Base-by-base conservation (phyloP, 306 rosid genomes). In the Trifolium pratense region DNA sequence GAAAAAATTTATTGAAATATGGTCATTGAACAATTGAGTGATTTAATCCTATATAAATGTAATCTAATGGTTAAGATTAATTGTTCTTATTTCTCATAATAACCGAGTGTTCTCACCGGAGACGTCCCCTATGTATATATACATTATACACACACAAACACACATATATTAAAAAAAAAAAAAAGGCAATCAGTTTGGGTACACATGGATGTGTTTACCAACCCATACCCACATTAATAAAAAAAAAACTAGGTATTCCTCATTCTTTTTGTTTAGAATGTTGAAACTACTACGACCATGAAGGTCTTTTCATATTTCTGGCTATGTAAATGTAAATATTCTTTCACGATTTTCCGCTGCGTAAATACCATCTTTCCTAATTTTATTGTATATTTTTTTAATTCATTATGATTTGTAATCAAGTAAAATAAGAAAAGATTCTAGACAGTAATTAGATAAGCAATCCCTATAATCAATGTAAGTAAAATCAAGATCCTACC, bases 251-350 rank as follows among this genome's bases (percentile, higher is more conserved):
- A 58, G 18, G 65, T 58, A 58, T 58, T 29, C 26, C 40, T 14
- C 40, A n/a, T 58, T 29, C 40, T 10, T 29, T 29, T 26, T 25
- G 36, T 26, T 26, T 3, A 6, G 1, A 58, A 26, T 58, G 64
- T 58, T 58, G 20, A 58, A 25, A 58, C 11, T 14, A 58, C 7
- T 58, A 58, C 31, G 14, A 58, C 64, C 36, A 13, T 58, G 64
- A 58, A 58, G 37, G 11, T 25, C 17, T 58, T 29, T 58, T 58
- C 37, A 26, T 26, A 26, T 26, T 32, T 58, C 20, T 29, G n/a
- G 40, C 65, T 58, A 29, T 58, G 39, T 58, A 58, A 58, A 29
- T 58, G 39, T 58, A 58, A 58, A 26, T 58, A 58, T 57, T 57
- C 65, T 58, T 58, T 58, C 18, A 7, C 18, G 6, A 58, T 58